Percentiles rank a stretch among this genome's conserved stretches.
Conservation (phyloP, 73 alveolate genomes). For the Blepharisma japonicum region DNA sequence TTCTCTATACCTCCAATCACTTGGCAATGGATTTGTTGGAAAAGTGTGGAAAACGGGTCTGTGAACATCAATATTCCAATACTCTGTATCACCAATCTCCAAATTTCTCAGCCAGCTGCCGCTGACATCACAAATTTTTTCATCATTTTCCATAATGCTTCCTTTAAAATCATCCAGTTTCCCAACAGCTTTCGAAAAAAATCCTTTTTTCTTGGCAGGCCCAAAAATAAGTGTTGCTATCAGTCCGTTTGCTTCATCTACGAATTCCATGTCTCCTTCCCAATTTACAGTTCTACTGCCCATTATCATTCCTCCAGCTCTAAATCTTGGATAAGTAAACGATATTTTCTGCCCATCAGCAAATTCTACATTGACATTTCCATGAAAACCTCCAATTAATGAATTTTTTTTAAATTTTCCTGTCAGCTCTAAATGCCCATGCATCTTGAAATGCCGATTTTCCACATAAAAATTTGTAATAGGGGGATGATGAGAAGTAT, state of each 20-base stretch:
- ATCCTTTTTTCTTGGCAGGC: background rate
- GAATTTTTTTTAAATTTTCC: conserved; percentile 67
- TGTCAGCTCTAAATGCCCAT: conserved; percentile 74
- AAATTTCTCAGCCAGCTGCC: conserved; percentile 57
- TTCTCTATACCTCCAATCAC: conserved; percentile 91
- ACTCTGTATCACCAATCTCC: conserved; percentile 48
- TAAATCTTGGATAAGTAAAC: conserved; percentile 59
- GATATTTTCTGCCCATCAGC: conserved; percentile 75
- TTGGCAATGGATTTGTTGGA: conserved; percentile 42
- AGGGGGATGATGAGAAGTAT: conserved; percentile 92
- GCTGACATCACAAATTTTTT: conserved; percentile 32
- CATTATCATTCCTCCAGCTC: conserved; percentile 67
- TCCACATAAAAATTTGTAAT: conserved; percentile 68
- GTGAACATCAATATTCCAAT: conserved; percentile 51
- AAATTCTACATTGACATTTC: conserved; percentile 69
- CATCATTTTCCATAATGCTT: background rate
- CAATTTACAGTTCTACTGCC: conserved; percentile 63
- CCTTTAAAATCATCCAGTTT: background rate
- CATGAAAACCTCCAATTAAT: conserved; percentile 68
- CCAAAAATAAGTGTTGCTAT: conserved; percentile 41
- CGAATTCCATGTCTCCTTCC: conserved; percentile 50
- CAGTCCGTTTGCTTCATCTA: conserved; percentile 46
- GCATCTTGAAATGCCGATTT: conserved; percentile 45
- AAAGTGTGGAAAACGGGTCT: background rate
- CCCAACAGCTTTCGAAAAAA: background rate